phyloP scores from a whole-genome alignment of 1,284 basidiomycete genomes.

The Veloboletus limbatus region DNA sequence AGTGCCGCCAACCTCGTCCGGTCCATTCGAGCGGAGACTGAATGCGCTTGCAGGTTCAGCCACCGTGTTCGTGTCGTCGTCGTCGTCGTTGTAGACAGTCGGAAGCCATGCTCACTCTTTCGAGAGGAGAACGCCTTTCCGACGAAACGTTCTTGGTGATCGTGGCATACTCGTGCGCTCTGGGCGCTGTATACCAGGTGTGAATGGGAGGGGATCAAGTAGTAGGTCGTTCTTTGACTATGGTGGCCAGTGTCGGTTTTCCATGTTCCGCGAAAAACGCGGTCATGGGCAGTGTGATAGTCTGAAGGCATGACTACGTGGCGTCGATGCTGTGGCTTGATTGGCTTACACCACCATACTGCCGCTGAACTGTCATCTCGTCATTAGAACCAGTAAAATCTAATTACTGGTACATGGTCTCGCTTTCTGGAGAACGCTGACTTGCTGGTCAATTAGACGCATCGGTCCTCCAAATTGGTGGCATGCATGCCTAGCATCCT shows the following conservation, averaged over 20 bases:
- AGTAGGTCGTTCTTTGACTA: neutral
- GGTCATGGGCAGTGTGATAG: conserved; percentile 17
- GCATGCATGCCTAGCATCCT: too few species aligned
- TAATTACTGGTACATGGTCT: too few species aligned
- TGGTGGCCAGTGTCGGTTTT: neutral
- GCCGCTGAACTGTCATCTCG: conserved; percentile 14
- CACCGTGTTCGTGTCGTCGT: conserved; percentile 7
- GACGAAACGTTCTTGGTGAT: neutral
- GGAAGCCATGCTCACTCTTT: conserved; percentile 1
- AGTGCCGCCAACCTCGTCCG: neutral
- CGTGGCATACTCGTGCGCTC: neutral
- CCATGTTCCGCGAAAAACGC: conserved; percentile 3
- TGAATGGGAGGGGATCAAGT: neutral
- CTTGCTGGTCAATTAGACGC: too few species aligned
- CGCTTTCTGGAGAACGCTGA: too few species aligned
- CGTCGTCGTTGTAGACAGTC: conserved; percentile 9
- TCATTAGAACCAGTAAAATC: too few species aligned
- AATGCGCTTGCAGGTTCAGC: conserved; percentile 1
- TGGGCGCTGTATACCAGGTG: neutral
- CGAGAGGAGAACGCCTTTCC: neutral
- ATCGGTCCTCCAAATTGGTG: too few species aligned
- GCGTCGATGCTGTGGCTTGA: conserved; percentile 13
- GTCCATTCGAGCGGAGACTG: conserved; percentile 20
- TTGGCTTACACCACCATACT: conserved; percentile 12
- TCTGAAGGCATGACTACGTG: conserved; percentile 16